Evolutionary conservation across 2,329 filamentous ascomycete genomes (phyloP).

Genomic region (Tolypocladium paradoxum): DNA sequence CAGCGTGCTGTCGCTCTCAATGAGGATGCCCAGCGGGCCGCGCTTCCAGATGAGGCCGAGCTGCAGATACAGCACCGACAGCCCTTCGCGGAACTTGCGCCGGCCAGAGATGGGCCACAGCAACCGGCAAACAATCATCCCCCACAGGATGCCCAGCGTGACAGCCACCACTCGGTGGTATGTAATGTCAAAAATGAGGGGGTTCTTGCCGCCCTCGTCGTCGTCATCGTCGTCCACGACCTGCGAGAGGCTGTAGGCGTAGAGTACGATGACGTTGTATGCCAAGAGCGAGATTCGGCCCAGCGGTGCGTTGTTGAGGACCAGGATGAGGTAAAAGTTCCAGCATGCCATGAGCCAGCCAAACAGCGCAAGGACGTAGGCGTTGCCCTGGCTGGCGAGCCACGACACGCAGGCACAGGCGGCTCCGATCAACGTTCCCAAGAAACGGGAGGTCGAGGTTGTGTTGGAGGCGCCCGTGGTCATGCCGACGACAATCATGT

Average conservation of each 20-base stretch:
- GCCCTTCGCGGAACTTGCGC: constrained; percentile 76
- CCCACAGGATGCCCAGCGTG: constrained; percentile 80
- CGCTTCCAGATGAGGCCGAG: constrained; percentile 96
- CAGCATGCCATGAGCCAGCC: constrained; percentile 73
- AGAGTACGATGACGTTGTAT: constrained; percentile 90
- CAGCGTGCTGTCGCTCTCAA: constrained; percentile 43
- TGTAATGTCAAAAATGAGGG: constrained; percentile 79
- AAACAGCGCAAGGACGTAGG: constrained; percentile 63
- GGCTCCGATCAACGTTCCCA: constrained; percentile 77
- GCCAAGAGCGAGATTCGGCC: constrained; percentile 90
- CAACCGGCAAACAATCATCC: constrained; percentile 75
- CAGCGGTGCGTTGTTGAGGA: constrained; percentile 73
- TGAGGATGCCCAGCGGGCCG: constrained; percentile 69
- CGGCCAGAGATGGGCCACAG: constrained; percentile 93
- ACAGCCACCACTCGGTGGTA: constrained; percentile 82
- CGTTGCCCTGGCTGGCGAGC: constrained; percentile 64
- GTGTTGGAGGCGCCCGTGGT: constrained; percentile 94
- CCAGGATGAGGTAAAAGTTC: constrained; percentile 85
- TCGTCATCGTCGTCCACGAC: constrained; percentile 73
- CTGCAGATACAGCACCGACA: constrained; percentile 84
- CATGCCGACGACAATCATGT: constrained; percentile 98
- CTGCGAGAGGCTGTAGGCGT: constrained; percentile 82
- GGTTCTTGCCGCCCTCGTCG: constrained; percentile 75
- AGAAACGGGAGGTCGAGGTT: constrained; percentile 75
- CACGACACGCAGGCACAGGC: constrained; percentile 65